These are phyloP conservation scores for Chytriomyces confervae DNA, from an alignment of 192 early-diverging fungal species.

Conservation along the genomic window DNA sequence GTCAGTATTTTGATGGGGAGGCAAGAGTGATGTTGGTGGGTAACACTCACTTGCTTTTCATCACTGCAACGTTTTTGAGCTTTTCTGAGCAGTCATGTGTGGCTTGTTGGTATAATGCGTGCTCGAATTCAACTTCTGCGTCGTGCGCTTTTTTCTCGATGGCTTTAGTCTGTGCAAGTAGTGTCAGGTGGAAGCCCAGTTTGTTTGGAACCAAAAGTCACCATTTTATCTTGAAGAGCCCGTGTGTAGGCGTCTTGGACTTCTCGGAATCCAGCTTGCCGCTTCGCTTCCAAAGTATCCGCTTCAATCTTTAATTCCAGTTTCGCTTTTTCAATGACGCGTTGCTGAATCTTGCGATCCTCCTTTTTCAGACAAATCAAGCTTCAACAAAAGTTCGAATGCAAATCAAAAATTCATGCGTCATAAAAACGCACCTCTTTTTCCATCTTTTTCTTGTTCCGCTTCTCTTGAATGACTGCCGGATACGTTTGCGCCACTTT, in stretches of 20 bases:
- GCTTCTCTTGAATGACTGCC: slow-evolving; percentile 1
- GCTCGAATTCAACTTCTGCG: slow-evolving; percentile 15
- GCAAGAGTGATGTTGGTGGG: too few relatives aligned
- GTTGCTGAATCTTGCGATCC: not conserved
- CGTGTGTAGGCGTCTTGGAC: slow-evolving; percentile 8
- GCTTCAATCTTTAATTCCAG: slow-evolving; percentile 11
- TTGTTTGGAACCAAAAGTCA: not conserved
- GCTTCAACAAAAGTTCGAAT: too few relatives aligned
- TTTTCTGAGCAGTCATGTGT: too few relatives aligned
- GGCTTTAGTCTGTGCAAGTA: not conserved
- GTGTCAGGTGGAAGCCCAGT: not conserved
- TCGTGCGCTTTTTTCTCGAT: not conserved
- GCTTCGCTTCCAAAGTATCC: not conserved
- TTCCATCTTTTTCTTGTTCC: slow-evolving; percentile 1
- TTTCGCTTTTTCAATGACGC: not conserved
- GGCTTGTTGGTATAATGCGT: not conserved
- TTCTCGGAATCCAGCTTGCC: slow-evolving; percentile 20
- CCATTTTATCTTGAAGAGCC: slow-evolving; percentile 12
- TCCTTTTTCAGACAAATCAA: not conserved
- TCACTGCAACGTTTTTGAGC: not conserved
- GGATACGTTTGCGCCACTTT: slow-evolving; percentile 27
- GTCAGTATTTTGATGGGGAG: not conserved
- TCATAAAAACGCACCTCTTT: not conserved
- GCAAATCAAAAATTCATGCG: not conserved
- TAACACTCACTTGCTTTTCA: not conserved